Percentiles rank a stretch among this genome's conserved stretches.
Evolutionary conservation across 2,329 filamentous ascomycete genomes (phyloP).

Genomic region (Clonostachys rhizophaga): DNA sequence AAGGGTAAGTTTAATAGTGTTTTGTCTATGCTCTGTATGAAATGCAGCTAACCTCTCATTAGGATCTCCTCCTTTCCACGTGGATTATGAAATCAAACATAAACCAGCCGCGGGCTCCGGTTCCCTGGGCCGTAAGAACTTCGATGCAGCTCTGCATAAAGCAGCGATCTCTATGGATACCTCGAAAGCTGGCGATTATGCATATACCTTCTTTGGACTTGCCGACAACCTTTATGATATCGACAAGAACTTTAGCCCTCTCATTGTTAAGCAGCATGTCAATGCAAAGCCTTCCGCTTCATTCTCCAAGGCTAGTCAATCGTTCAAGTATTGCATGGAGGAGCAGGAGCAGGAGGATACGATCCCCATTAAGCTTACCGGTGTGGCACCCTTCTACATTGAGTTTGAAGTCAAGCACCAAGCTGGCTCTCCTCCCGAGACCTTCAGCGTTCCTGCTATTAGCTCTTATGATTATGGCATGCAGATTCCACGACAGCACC

Average conservation of each 20-base stretch:
- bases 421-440: constrained; percentile 72
- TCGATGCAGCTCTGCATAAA: constrained; percentile 72
- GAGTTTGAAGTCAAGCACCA: constrained; percentile 94
- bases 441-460: constrained; percentile 78
- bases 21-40: neutral
- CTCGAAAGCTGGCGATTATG: constrained; percentile 73
- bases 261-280: constrained; percentile 77
- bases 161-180: constrained; percentile 86
- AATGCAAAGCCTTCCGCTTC: constrained; percentile 77
- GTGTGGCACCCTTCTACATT: constrained; percentile 80
- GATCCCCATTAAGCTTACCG: constrained; percentile 82
- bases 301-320: constrained; percentile 83
- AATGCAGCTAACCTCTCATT: constrained; percentile 17
- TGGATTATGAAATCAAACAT: constrained; percentile 76
- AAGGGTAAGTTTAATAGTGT: constrained; percentile 50
- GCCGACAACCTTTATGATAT: constrained; percentile 83
- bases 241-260: constrained; percentile 59
- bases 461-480: constrained; percentile 70
- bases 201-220: constrained; percentile 79
- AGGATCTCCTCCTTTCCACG: constrained; percentile 76
- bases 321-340: constrained; percentile 91
- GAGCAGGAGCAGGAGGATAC: constrained; percentile 78
- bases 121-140: constrained; percentile 61
- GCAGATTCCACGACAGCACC: constrained; percentile 75
- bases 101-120: constrained; percentile 63